phyloP scores from a whole-genome alignment of 495 filamentous ascomycete species.

The Penicillium herquei region DNA sequence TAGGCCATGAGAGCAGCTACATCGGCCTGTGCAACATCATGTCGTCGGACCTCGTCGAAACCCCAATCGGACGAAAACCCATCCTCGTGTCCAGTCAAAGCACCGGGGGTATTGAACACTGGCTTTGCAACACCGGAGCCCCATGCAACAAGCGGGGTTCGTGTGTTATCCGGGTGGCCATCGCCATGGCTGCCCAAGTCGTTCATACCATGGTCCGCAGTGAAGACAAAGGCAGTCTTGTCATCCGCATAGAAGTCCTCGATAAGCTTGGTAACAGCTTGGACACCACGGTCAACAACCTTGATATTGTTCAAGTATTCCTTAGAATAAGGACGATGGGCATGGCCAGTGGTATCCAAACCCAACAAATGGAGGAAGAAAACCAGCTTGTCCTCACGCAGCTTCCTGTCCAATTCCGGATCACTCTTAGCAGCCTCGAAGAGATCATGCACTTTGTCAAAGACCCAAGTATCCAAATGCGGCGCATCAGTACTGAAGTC shows the following conservation, averaged over 20 bases:
- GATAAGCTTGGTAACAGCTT: constrained; percentile 76
- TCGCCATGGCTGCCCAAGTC: constrained; percentile 98
- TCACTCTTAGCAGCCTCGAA: constrained; percentile 79
- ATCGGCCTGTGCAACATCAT: constrained; percentile 94
- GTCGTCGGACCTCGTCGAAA: constrained; percentile 71
- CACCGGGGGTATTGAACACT: constrained; percentile 46
- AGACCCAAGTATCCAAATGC: constrained; percentile 89
- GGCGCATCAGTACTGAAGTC: constrained; percentile 84
- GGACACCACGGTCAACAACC: constrained; percentile 84
- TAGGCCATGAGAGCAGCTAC: constrained; percentile 97
- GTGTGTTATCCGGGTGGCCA: constrained; percentile 95
- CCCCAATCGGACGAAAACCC: constrained; percentile 91
- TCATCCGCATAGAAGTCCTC: constrained; percentile 90
- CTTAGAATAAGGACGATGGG: constrained; percentile 84
- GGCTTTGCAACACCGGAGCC: constrained; percentile 88
- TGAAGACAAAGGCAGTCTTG: constrained; percentile 94
- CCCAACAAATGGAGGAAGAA: constrained; percentile 98
- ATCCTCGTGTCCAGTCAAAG: constrained; percentile 80
- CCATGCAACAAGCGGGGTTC: constrained; percentile 92
- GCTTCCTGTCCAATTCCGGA: constrained; percentile 66
- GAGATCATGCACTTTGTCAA: constrained; percentile 83
- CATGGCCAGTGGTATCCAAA: constrained; percentile 89
- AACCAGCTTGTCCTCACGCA: constrained; percentile 83
- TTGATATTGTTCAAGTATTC: constrained; percentile 96
- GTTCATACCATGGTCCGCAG: constrained; percentile 98